These are phyloP conservation scores for Malassezia yamatoensis DNA, from an alignment of 1,284 basidiomycete genomes.

Conservation along the genomic window DNA sequence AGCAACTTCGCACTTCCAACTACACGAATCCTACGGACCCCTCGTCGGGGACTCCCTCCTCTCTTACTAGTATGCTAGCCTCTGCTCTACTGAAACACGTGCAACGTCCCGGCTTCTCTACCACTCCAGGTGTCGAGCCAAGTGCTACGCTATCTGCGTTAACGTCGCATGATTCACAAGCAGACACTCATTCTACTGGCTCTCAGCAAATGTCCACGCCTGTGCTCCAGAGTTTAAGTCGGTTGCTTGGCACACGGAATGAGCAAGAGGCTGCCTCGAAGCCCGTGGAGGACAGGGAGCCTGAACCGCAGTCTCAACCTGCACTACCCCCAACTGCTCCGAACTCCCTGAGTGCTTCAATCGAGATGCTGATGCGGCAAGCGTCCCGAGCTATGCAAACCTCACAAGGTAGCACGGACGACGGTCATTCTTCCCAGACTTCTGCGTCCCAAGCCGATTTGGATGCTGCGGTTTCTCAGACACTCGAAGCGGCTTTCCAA, in stretches of 20 bases:
- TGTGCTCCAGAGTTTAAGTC: slow-evolving; percentile 16
- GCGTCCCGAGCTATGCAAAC: slow-evolving; percentile 7
- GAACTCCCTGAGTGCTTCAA: slow-evolving; percentile 12
- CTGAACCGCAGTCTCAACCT: background rate
- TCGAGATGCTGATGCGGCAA: slow-evolving; percentile 16
- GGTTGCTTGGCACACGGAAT: slow-evolving; percentile 5
- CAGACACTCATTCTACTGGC: background rate
- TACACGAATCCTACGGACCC: slow-evolving; percentile 10
- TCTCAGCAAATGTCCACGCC: slow-evolving; percentile 8
- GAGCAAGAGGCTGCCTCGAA: background rate
- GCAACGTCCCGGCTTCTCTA: slow-evolving; percentile 5
- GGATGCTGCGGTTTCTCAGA: slow-evolving; percentile 33
- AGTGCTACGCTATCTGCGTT: background rate
- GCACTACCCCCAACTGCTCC: slow-evolving; percentile 6
- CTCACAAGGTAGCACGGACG: background rate
- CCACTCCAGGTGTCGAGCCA: background rate
- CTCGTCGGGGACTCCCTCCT: slow-evolving; percentile 15
- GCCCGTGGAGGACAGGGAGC: background rate
- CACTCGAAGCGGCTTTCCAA: slow-evolving; percentile 32
- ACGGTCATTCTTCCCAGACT: background rate
- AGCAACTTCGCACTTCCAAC: slow-evolving; percentile 21
- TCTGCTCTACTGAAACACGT: slow-evolving; percentile 18
- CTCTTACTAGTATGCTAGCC: slow-evolving; percentile 21
- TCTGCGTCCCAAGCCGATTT: slow-evolving; percentile 23
- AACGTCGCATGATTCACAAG: background rate